These are phyloP conservation scores for Salix udensis DNA, from an alignment of 345 rosid species.

Conservation along the genomic window DNA sequence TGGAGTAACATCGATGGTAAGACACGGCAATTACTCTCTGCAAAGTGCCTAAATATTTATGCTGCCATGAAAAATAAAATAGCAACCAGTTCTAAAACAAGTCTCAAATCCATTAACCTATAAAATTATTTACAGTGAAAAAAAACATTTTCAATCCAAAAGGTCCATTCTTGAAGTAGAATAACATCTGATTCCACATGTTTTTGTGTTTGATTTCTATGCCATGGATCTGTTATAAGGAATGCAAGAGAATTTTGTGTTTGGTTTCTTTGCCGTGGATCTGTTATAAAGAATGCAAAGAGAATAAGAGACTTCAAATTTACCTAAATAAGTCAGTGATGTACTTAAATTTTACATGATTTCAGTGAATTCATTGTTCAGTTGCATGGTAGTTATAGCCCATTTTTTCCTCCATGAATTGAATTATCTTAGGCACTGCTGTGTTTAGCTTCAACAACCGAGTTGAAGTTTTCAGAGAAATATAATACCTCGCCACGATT, in stretches of 20 bases:
- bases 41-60: not conserved
- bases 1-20: not conserved
- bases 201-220: not conserved
- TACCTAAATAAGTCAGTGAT: not conserved
- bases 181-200: not conserved
- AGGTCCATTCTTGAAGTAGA: not conserved
- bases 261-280: not conserved
- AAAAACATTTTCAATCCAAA: not conserved
- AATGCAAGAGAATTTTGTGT: too few relatives aligned
- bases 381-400: too few relatives aligned
- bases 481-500: conserved; percentile 82
- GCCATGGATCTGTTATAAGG: too few relatives aligned
- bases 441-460: not conserved
- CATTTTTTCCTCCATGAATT: not conserved
- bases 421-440: not conserved
- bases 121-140: not conserved
- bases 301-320: not conserved
- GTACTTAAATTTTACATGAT: too few relatives aligned
- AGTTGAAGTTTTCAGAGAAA: not conserved
- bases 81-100: not conserved
- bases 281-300: not conserved
- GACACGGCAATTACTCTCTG: not conserved
- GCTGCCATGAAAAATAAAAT: not conserved
- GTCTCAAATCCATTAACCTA: not conserved
- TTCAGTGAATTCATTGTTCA: too few relatives aligned